A percentile compares a stretch with the other conserved stretches of the same genome.
phyloP scores from a whole-genome alignment of 192 early-diverging fungal species.

The Gamsiella multidivaricata region DNA sequence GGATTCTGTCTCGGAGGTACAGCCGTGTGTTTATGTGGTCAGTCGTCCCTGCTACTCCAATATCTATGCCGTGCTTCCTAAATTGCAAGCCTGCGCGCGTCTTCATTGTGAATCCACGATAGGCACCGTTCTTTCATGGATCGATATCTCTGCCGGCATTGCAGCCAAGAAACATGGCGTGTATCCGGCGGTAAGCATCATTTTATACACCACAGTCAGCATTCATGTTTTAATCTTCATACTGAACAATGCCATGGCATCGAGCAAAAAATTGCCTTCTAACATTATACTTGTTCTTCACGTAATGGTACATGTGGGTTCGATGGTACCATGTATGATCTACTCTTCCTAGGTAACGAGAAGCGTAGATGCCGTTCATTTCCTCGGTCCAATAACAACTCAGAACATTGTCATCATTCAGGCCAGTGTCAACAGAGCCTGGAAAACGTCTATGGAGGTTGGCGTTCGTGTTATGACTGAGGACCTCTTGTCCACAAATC shows the following conservation, averaged over 20 bases:
- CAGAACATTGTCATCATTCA: conserved; percentile 73
- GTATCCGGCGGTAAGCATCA: conserved; percentile 60
- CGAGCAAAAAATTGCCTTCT: too few species aligned
- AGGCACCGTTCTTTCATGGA: conserved; percentile 70
- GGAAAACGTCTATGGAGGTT: conserved; percentile 80
- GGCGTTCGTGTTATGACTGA: conserved; percentile 78
- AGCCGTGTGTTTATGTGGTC: too few species aligned
- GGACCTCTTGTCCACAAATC: conserved; percentile 64
- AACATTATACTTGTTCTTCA: too few species aligned
- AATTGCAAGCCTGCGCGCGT: too few species aligned
- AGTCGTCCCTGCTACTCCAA: too few species aligned
- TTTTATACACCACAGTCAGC: background rate
- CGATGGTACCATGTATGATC: too few species aligned
- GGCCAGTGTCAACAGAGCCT: conserved; percentile 73
- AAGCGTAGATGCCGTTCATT: conserved; percentile 76
- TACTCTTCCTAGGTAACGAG: conserved; percentile 65
- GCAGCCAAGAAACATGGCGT: conserved; percentile 72
- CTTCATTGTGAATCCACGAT: too few species aligned
- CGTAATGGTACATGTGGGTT: too few species aligned
- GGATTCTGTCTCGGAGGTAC: conserved; percentile 64
- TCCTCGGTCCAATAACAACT: conserved; percentile 68
- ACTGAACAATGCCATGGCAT: too few species aligned
- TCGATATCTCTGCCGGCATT: conserved; percentile 73
- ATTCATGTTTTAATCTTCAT: too few species aligned
- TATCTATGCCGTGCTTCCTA: too few species aligned